Evolutionary conservation across 2,329 filamentous ascomycete genomes (phyloP).

Genomic region (Mycosphaerella sp.): DNA sequence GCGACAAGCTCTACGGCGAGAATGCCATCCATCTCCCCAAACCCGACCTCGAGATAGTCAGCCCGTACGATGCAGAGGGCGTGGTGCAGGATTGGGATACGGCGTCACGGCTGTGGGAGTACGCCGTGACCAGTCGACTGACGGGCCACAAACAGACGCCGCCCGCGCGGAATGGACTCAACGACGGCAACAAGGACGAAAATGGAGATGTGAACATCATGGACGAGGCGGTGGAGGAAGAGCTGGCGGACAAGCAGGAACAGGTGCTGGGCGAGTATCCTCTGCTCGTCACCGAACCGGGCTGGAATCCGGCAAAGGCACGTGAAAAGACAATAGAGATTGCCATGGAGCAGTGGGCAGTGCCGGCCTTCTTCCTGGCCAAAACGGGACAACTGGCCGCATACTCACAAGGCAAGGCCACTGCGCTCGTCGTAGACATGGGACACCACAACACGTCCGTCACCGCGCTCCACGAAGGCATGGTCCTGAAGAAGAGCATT

Average conservation of each 20-base stretch:
- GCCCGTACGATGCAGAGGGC: constrained; percentile 84
- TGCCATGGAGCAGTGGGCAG: constrained; percentile 94
- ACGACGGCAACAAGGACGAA: constrained; percentile 55
- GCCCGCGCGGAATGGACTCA: constrained; percentile 70
- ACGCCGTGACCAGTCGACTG: constrained; percentile 80
- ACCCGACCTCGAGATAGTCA: constrained; percentile 72
- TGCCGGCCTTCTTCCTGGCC: constrained; percentile 88
- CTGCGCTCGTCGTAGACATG: constrained; percentile 85
- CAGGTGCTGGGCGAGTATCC: constrained; percentile 85
- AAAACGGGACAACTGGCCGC: constrained; percentile 83
- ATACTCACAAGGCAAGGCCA: constrained; percentile 88
- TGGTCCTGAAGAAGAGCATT: constrained; percentile 79
- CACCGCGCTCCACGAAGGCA: constrained; percentile 86
- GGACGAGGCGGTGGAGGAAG: constrained; percentile 55
- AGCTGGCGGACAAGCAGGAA: constrained; percentile 52
- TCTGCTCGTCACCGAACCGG: constrained; percentile 85
- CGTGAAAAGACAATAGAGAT: constrained; percentile 93
- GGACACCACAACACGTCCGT: constrained; percentile 84
- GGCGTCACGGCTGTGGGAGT: constrained; percentile 83
- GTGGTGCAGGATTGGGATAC: constrained; percentile 96
- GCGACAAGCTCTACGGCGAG: constrained; percentile 71
- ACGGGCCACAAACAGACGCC: constrained; percentile 67
- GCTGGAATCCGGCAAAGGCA: constrained; percentile 82
- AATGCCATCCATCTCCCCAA: constrained; percentile 76
- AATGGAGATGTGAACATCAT: constrained; percentile 46